Conservation (phyloP, 805 yeast species). For the Cyberlindnera mississippiensis region DNA sequence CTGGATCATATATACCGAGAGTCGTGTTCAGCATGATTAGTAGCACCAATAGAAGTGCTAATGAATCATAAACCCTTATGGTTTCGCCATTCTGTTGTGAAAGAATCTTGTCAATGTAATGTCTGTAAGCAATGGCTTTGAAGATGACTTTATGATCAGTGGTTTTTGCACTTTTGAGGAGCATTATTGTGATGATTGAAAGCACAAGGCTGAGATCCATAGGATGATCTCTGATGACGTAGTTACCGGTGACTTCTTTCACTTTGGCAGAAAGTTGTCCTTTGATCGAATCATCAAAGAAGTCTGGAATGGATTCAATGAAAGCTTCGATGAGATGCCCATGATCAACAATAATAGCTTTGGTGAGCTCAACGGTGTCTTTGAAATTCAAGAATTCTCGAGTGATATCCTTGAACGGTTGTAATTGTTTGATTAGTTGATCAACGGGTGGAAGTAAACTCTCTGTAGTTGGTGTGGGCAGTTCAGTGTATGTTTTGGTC, state of each 20-base stretch:
- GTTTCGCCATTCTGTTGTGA: conserved; percentile 1
- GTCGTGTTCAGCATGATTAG: conserved; percentile 20
- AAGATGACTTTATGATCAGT: conserved; percentile 1
- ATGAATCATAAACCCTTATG: conserved; percentile 4
- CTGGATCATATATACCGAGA: conserved; percentile 15
- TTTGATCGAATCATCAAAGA: conserved; percentile 7
- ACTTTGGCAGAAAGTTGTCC: conserved; percentile 5
- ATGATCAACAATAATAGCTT: conserved; percentile 7
- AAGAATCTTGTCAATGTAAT: conserved; percentile 2
- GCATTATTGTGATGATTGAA: conserved; percentile 5
- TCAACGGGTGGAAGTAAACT: background rate
- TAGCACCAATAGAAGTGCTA: conserved; percentile 9
- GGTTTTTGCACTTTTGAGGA: background rate
- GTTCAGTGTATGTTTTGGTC: background rate
- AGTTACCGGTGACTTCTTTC: conserved; percentile 9
- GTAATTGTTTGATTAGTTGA: background rate
- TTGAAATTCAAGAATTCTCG: background rate
- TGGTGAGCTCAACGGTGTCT: conserved; percentile 4
- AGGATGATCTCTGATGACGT: conserved; percentile 3
- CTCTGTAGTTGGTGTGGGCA: background rate
- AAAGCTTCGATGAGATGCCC: conserved; percentile 7
- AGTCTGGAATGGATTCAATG: conserved; percentile 7
- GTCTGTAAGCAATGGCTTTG: conserved; percentile 9
- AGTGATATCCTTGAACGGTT: conserved; percentile 8
- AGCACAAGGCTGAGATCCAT: conserved; percentile 10